These are phyloP conservation scores for Tilletia horrida DNA, from an alignment of 1,284 basidiomycete genomes.

Conservation along the genomic window DNA sequence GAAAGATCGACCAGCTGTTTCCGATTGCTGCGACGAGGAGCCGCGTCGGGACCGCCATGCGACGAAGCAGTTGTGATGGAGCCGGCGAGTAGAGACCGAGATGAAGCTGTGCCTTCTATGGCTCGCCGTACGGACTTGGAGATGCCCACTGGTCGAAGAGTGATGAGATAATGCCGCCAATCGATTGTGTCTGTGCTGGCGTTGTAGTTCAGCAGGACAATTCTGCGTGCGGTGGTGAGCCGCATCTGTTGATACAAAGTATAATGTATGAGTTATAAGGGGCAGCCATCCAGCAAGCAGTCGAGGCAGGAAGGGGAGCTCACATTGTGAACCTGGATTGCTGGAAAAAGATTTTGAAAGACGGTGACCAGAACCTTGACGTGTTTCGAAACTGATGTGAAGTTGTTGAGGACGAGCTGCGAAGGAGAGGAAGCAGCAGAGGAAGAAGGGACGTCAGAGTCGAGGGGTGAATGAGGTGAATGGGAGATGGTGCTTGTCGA, in stretches of 20 bases:
- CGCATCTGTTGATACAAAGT: slow-evolving; percentile 58
- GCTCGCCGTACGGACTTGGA: slow-evolving; percentile 86
- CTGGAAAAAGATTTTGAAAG: slow-evolving; percentile 83
- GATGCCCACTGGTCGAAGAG: slow-evolving; percentile 89
- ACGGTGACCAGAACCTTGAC: slow-evolving; percentile 67
- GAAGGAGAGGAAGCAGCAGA: not conserved
- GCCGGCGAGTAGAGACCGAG: slow-evolving; percentile 47
- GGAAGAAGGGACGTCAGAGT: not conserved
- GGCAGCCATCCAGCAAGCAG: too few species aligned
- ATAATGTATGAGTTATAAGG: not conserved
- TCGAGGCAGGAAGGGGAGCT: too few species aligned
- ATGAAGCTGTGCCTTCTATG: slow-evolving; percentile 64
- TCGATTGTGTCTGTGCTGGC: slow-evolving; percentile 80
- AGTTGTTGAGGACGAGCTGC: slow-evolving; percentile 66
- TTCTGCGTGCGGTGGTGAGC: slow-evolving; percentile 78
- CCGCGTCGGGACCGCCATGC: too few species aligned
- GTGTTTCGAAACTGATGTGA: slow-evolving; percentile 64
- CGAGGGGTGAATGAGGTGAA: slow-evolving; percentile 46
- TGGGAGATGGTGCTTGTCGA: not conserved
- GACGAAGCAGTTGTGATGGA: slow-evolving; percentile 52
- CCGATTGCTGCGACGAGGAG: not conserved
- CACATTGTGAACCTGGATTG: slow-evolving; percentile 68
- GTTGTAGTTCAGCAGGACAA: slow-evolving; percentile 91
- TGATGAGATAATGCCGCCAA: slow-evolving; percentile 90
- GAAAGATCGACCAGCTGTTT: slow-evolving; percentile 69